Conservation (phyloP, 805 yeast genomes). For the Wickerhamomyces rabaulensis region DNA sequence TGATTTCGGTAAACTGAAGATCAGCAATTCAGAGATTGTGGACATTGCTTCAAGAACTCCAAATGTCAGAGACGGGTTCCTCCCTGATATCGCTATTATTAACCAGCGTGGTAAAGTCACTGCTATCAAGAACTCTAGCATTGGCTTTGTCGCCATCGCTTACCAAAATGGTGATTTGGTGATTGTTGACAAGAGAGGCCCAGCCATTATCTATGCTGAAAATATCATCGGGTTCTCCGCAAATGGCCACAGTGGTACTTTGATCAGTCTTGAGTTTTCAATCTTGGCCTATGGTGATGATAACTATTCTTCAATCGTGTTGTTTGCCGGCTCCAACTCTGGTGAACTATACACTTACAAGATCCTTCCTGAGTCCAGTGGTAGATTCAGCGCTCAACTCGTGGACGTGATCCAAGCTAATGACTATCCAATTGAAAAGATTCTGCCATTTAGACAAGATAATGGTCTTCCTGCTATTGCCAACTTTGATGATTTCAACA, state of each 20-base stretch:
- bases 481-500: slow-evolving; percentile 46
- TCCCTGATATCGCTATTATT: slow-evolving; percentile 47
- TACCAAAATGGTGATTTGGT: slow-evolving; percentile 70
- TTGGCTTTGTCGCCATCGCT: slow-evolving; percentile 83
- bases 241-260: slow-evolving; percentile 23
- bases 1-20: slow-evolving; percentile 25
- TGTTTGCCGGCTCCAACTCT: slow-evolving; percentile 69
- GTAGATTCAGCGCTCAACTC: slow-evolving; percentile 53
- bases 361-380: slow-evolving; percentile 56
- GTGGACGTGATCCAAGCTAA: slow-evolving; percentile 44
- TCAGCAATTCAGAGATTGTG: slow-evolving; percentile 29
- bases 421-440: slow-evolving; percentile 44
- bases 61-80: slow-evolving; percentile 50
- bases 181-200: slow-evolving; percentile 77
- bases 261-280: slow-evolving; percentile 68
- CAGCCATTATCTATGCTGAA: slow-evolving; percentile 54
- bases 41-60: slow-evolving; percentile 55
- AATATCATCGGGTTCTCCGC: slow-evolving; percentile 24
- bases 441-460: slow-evolving; percentile 53
- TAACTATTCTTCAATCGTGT: slow-evolving; percentile 62
- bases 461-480: slow-evolving; percentile 68
- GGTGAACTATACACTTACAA: slow-evolving; percentile 69
- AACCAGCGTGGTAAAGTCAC: slow-evolving; percentile 47
- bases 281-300: slow-evolving; percentile 66
- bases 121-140: slow-evolving; percentile 58